Percentiles rank a stretch among this genome's conserved stretches.
Evolutionary conservation across 208 protist genomes (phyloP).

Genomic region (Trypanosoma cruzi): DNA sequence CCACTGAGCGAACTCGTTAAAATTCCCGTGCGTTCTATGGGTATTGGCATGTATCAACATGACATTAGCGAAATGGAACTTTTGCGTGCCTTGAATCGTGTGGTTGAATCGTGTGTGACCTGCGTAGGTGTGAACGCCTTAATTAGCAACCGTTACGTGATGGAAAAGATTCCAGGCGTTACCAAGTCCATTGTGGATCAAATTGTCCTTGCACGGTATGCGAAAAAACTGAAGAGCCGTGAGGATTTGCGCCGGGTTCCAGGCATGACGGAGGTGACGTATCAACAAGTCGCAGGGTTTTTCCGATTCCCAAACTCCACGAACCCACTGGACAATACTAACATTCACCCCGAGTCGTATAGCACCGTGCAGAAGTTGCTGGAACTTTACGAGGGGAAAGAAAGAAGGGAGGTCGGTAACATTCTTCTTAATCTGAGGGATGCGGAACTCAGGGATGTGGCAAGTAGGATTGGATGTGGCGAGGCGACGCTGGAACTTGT

Average conservation of each 20-base stretch:
- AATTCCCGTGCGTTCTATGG: slow-evolving; percentile 86
- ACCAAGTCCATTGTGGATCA: slow-evolving; percentile 68
- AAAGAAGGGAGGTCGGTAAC: slow-evolving; percentile 22
- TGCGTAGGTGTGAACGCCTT: slow-evolving; percentile 81
- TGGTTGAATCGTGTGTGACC: slow-evolving; percentile 79
- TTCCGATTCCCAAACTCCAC: slow-evolving; percentile 86
- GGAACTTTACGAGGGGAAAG: slow-evolving; percentile 27
- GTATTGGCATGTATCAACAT: slow-evolving; percentile 93
- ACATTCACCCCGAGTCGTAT: slow-evolving; percentile 89
- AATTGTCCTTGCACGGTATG: slow-evolving; percentile 72
- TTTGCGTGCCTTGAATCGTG: slow-evolving; percentile 47
- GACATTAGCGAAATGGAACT: slow-evolving; percentile 80
- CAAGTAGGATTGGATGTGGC: slow-evolving; percentile 46
- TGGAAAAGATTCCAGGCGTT: slow-evolving; percentile 84
- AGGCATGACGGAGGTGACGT: slow-evolving; percentile 75
- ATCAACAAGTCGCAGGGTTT: slow-evolving; percentile 84
- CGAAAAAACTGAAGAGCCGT: slow-evolving; percentile 58
- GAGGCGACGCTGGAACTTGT: slow-evolving; percentile 69
- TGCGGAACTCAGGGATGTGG: slow-evolving; percentile 17
- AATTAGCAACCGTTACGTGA: slow-evolving; percentile 72
- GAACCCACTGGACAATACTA: slow-evolving; percentile 83
- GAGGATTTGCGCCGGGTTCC: slow-evolving; percentile 75
- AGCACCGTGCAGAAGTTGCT: slow-evolving; percentile 48
- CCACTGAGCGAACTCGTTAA: slow-evolving; percentile 91
- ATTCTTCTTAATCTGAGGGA: slow-evolving; percentile 28